phyloP scores from a whole-genome alignment of 2,329 filamentous ascomycete species.

The Basipetospora chlamydospora region DNA sequence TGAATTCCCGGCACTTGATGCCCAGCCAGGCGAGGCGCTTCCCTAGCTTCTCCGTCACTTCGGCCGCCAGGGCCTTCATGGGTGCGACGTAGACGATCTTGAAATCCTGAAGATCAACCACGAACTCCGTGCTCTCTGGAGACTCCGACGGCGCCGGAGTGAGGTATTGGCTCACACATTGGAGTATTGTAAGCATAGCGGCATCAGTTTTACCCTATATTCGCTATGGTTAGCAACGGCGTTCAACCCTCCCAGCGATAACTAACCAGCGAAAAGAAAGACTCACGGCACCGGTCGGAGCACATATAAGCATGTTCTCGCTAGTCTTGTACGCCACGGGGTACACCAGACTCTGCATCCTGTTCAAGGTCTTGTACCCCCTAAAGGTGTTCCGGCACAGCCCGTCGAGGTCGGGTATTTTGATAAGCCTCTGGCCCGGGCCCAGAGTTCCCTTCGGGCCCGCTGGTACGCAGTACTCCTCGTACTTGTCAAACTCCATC shows the following conservation, averaged over 20 bases:
- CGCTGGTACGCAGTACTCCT: constrained; percentile 80
- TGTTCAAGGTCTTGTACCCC: constrained; percentile 83
- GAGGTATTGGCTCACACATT: constrained; percentile 76
- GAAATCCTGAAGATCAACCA: constrained; percentile 74
- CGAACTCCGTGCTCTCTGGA: constrained; percentile 60
- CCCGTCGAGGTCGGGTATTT: constrained; percentile 72
- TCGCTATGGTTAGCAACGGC: no score
- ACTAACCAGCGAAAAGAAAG: background rate
- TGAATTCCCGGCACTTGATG: constrained; percentile 82
- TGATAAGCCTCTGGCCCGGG: constrained; percentile 58
- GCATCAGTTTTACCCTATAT: constrained; percentile 87
- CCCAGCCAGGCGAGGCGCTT: constrained; percentile 89
- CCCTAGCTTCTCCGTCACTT: constrained; percentile 87
- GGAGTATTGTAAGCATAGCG: constrained; percentile 90
- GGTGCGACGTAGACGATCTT: constrained; percentile 98
- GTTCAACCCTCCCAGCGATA: no score
- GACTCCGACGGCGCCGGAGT: constrained; percentile 66
- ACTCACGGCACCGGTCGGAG: constrained; percentile 76
- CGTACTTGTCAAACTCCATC: constrained; percentile 62
- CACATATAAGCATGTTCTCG: constrained; percentile 98
- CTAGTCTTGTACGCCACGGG: constrained; percentile 89
- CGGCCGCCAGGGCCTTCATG: constrained; percentile 95
- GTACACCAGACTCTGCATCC: constrained; percentile 96
- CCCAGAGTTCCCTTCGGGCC: constrained; percentile 61
- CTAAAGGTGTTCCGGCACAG: constrained; percentile 85